Evolutionary conservation across 2,329 filamentous ascomycete genomes (phyloP).

Genomic region (Xylariaceae sp.): DNA sequence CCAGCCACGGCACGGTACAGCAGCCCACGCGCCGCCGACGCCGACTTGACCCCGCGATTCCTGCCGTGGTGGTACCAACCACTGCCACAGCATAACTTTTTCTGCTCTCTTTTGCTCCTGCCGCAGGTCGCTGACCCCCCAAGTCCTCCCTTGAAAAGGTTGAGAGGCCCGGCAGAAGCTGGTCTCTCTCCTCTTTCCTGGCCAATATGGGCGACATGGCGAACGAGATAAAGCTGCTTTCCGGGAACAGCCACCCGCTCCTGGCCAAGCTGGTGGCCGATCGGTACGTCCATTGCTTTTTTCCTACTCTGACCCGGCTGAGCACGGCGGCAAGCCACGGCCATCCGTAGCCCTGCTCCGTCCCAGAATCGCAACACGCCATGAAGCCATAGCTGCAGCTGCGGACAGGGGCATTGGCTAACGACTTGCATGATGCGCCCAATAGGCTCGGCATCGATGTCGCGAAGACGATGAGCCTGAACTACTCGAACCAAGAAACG

Average conservation of each 20-base stretch:
- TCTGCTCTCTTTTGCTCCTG: neutral
- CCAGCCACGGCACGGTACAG: too few species aligned
- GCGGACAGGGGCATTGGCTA: slow-evolving; percentile 4
- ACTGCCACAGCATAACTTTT: neutral
- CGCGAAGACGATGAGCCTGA: slow-evolving; percentile 71
- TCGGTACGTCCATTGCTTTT: slow-evolving; percentile 22
- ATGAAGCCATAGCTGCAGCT: too few species aligned
- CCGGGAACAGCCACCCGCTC: slow-evolving; percentile 32
- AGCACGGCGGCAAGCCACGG: neutral
- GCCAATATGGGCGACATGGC: slow-evolving; percentile 16
- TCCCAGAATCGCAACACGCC: too few species aligned
- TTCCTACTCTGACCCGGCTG: neutral
- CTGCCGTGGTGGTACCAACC: neutral
- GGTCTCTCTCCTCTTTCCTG: slow-evolving; percentile 3
- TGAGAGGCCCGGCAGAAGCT: slow-evolving; percentile 3
- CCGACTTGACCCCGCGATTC: neutral
- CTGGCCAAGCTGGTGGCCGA: slow-evolving; percentile 30
- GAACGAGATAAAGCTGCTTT: slow-evolving; percentile 34
- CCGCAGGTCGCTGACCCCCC: neutral
- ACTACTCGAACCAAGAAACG: slow-evolving; percentile 82
- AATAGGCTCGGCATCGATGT: slow-evolving; percentile 66
- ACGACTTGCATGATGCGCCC: slow-evolving; percentile 6
- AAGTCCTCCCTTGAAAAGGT: neutral
- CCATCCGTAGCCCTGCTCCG: slow-evolving; percentile 3
- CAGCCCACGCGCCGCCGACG: too few species aligned